Base-by-base conservation (phyloP, 1,284 basidiomycete species). In the Trichosporon coremiiforme region DNA sequence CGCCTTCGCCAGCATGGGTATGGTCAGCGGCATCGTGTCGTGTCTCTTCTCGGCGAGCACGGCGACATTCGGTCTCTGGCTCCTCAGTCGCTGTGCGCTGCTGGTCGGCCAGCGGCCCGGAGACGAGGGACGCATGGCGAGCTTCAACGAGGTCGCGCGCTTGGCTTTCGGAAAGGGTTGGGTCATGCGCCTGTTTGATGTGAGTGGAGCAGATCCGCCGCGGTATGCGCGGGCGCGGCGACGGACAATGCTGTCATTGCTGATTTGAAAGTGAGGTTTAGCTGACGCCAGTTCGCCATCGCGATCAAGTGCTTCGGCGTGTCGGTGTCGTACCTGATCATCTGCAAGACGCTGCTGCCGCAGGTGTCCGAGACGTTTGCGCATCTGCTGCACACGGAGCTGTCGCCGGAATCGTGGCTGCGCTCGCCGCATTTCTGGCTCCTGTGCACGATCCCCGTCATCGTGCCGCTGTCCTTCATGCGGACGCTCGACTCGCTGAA, bases 231-330 rank as follows among this genome's bases (percentile, higher is more conserved):
- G 25, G 50, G 20, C 5, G 47, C 47, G 15, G 47, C 36, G 10
- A 10, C 36, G 9, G 17, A 17, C 41, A 45, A 25, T 25, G 25
- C 25, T 25, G 25, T 25, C 25, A 25, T 25, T 25, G 25, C 25
- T 25, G 25, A 25, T 25, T 25, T 25, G 25, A 25, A 25, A 25
- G 25, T 25, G 25, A 25, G 25, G 33, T 10, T 6, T 35, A 45
- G 60, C 36, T 65, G 10, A 74, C 66, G 71, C 69, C 93, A 99
- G 83, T 88, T 90, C 2, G 95, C 96, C 7, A 98, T 99, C 76
- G 95, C 95, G 2, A 90, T 92, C 81, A 98, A 98, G 82, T 98
- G 94, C 82, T 96, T 96, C 80, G 97, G 97, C 36, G 97, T 99
- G 8, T 95, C 93, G 45, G 91, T 97, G 75, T 96, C 94, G 86